A percentile compares a stretch with the other conserved stretches of the same genome.
These are phyloP conservation scores for Termitomyces sp. DNA, from an alignment of 768 basidiomycete species.

Conservation along the genomic window DNA sequence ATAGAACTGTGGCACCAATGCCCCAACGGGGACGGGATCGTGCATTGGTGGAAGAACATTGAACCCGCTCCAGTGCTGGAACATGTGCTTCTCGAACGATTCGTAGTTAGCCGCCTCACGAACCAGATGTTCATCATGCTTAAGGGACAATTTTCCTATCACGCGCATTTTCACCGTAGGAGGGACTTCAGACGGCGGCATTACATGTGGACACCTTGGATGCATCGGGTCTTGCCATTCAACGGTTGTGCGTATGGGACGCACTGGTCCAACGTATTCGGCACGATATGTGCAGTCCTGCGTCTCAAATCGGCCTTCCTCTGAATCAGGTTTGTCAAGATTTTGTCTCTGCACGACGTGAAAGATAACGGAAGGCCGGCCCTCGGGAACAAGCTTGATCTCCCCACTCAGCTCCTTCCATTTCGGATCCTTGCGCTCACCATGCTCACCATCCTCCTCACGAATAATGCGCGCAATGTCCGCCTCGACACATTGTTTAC, in stretches of 20 bases:
- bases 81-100: slow-evolving; percentile 38
- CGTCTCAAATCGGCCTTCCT: not conserved
- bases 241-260: slow-evolving; percentile 18
- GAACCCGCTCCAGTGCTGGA: slow-evolving; percentile 46
- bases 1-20: slow-evolving; percentile 60
- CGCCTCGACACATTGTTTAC: slow-evolving; percentile 31
- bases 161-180: slow-evolving; percentile 35
- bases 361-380: not conserved
- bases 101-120: slow-evolving; percentile 41
- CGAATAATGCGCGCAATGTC: slow-evolving; percentile 18
- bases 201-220: slow-evolving; percentile 26
- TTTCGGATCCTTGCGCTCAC: slow-evolving; percentile 7
- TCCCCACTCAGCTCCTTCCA: slow-evolving; percentile 14
- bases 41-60: slow-evolving; percentile 37
- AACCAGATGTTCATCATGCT: slow-evolving; percentile 31
- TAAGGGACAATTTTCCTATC: slow-evolving; percentile 39
- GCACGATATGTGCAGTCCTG: not conserved
- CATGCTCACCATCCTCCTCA: slow-evolving; percentile 23
- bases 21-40: slow-evolving; percentile 40
- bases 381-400: not conserved
- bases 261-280: slow-evolving; percentile 10
- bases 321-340: not conserved
- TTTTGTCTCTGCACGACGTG: not conserved
- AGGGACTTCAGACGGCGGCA: slow-evolving; percentile 17
- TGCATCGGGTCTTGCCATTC: slow-evolving; percentile 25